Evolutionary conservation across 2,329 filamentous ascomycete genomes (phyloP).

Genomic region (Cercospora citrullina): DNA sequence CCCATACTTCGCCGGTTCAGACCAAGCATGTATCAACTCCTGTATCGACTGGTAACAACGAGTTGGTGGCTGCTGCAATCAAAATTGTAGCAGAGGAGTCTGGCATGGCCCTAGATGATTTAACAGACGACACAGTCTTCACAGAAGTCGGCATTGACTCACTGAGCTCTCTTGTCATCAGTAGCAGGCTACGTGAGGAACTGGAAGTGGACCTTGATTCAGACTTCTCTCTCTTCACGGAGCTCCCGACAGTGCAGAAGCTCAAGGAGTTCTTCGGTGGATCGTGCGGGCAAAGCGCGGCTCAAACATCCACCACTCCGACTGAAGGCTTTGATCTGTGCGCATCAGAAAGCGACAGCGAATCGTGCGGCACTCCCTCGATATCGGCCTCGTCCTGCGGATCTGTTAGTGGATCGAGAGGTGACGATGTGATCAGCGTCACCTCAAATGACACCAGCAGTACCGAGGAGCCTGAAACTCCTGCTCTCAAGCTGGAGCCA

Average conservation of each 20-base stretch:
- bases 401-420: not conserved
- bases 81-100: slow-evolving; percentile 35
- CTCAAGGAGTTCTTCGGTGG: not conserved
- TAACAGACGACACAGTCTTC: slow-evolving; percentile 32
- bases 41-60: not conserved
- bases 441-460: not conserved
- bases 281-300: not conserved
- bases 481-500: not conserved
- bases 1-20: not conserved
- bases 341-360: not conserved
- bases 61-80: not conserved
- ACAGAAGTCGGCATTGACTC: slow-evolving; percentile 37
- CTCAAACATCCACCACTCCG: not conserved
- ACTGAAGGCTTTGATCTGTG: not conserved
- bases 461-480: not conserved
- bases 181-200: slow-evolving; percentile 31
- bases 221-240: slow-evolving; percentile 12
- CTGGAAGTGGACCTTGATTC: slow-evolving; percentile 25
- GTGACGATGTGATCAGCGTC: not conserved
- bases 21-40: not conserved
- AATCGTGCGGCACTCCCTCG: not conserved
- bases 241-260: slow-evolving; percentile 2
- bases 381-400: not conserved
- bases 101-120: slow-evolving; percentile 31
- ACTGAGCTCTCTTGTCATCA: slow-evolving; percentile 32